phyloP scores from a whole-genome alignment of 352 stramenopile species.

The Globisporangium solare region DNA sequence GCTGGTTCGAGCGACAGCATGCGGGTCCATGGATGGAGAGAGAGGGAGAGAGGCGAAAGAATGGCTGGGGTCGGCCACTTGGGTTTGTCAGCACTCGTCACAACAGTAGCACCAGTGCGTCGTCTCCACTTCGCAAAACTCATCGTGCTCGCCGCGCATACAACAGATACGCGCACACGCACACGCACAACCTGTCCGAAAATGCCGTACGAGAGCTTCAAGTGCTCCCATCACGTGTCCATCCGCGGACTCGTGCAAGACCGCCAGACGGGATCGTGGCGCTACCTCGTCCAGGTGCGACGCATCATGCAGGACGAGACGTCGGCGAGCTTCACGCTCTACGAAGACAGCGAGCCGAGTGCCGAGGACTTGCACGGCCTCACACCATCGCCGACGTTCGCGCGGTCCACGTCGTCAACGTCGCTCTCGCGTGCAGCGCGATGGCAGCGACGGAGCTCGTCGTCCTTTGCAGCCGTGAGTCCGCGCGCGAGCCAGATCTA shows the following conservation, averaged over 20 bases:
- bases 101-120: neutral
- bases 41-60: no score
- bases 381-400: neutral
- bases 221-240: constrained; percentile 42
- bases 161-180: no score
- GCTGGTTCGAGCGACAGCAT: no score
- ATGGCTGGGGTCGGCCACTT: no score
- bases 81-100: no score
- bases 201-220: constrained; percentile 81
- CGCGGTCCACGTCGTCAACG: neutral
- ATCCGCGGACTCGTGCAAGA: constrained; percentile 73
- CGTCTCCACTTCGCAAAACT: neutral
- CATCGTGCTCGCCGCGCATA: neutral
- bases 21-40: no score
- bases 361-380: no score
- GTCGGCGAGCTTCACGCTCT: neutral
- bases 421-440: neutral
- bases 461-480: constrained; percentile 10
- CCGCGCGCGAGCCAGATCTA: constrained; percentile 28
- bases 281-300: constrained; percentile 59
- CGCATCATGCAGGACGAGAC: constrained; percentile 34
- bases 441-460: constrained; percentile 12
- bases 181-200: neutral
- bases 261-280: constrained; percentile 43
- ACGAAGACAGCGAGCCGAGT: neutral